These are phyloP conservation scores for Darksidea phi DNA, from an alignment of 495 filamentous ascomycete genomes.

Conservation along the genomic window DNA sequence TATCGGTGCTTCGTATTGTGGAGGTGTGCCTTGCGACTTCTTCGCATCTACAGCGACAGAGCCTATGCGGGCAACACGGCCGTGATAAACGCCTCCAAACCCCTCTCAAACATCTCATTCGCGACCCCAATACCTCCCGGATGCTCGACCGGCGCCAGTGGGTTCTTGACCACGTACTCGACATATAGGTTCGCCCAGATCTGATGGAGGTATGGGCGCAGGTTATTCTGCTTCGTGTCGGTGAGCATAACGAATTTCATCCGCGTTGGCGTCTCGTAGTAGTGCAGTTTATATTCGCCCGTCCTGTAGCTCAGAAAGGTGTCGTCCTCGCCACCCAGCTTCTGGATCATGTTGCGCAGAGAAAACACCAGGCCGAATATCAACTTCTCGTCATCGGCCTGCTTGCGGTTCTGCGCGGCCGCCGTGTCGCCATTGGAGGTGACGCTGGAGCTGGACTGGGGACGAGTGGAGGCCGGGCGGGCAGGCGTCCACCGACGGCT, in stretches of 20 bases:
- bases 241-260: conserved; percentile 97
- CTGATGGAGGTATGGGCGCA: conserved; percentile 91
- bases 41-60: neutral
- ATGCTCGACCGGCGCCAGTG: conserved; percentile 85
- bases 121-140: conserved; percentile 82
- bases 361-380: conserved; percentile 97
- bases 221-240: conserved; percentile 81
- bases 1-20: too few species aligned
- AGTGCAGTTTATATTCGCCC: conserved; percentile 94
- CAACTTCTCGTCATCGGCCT: conserved; percentile 89
- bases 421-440: conserved; percentile 38
- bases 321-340: conserved; percentile 86
- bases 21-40: too few species aligned
- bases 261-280: conserved; percentile 95
- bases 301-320: conserved; percentile 88
- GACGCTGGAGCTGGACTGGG: conserved; percentile 39
- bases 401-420: conserved; percentile 47
- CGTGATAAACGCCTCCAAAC: conserved; percentile 76
- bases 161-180: conserved; percentile 96
- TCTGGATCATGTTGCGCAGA: conserved; percentile 92
- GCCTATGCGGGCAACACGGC: conserved; percentile 26
- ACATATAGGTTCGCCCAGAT: conserved; percentile 98
- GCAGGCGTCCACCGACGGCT: conserved; percentile 68
- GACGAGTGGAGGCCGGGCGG: conserved; percentile 47
- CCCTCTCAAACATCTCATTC: conserved; percentile 92